These are phyloP conservation scores for Spiraea crenata DNA, from an alignment of 331 rosid genomes.

Conservation along the genomic window DNA sequence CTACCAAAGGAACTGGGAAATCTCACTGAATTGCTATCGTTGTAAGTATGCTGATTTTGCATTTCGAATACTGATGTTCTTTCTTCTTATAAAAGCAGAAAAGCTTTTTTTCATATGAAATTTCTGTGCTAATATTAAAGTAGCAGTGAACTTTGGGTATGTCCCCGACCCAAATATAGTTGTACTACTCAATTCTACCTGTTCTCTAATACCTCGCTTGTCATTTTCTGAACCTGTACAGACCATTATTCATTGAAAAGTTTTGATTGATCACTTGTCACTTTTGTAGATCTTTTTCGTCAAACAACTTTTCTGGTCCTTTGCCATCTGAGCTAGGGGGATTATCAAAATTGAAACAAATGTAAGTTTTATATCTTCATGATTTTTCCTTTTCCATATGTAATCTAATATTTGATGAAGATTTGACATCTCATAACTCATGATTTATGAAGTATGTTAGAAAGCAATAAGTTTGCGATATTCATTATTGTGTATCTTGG, in stretches of 20 bases:
- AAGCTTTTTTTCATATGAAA: too few species aligned
- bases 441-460: not conserved
- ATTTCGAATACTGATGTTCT: not conserved
- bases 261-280: conserved; percentile 5
- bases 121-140: too few species aligned
- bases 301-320: conserved; percentile 51
- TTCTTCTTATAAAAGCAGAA: too few species aligned
- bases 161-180: not conserved
- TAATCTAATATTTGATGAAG: not conserved
- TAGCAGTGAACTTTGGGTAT: too few species aligned
- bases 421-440: not conserved
- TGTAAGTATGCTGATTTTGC: conserved; percentile 42
- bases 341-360: conserved; percentile 27
- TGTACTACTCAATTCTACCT: not conserved
- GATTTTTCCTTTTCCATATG: not conserved
- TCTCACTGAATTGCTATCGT: conserved; percentile 31
- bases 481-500: conserved; percentile 18
- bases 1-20: conserved; percentile 69
- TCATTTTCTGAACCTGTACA: not conserved
- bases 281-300: conserved; percentile 34
- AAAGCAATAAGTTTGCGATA: not conserved
- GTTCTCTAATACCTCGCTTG: not conserved
- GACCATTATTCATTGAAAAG: not conserved
- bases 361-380: conserved; percentile 26
- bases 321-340: conserved; percentile 50